Percentiles rank a stretch among this genome's conserved stretches.
phyloP scores from a whole-genome alignment of 371 early-diverging fungal species.

The Circinella umbellata region DNA sequence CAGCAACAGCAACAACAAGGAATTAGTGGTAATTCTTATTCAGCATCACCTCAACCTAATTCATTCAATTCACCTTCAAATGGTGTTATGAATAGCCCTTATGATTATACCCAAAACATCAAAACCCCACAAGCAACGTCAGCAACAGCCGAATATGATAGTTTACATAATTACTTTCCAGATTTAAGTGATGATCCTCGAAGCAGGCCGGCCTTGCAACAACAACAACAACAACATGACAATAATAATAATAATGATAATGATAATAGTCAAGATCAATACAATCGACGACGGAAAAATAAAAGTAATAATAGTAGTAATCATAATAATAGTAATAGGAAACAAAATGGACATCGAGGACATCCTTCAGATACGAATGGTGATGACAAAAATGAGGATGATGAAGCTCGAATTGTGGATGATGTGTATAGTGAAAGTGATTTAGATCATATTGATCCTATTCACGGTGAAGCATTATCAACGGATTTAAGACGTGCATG shows the following conservation, averaged over 20 bases:
- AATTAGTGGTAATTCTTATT: slow-evolving; percentile 12
- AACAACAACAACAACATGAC: background rate
- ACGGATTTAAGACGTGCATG: slow-evolving; percentile 35
- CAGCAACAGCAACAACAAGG: slow-evolving; percentile 9
- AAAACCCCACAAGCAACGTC: slow-evolving; percentile 22
- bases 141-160: background rate
- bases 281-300: background rate
- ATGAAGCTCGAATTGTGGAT: slow-evolving; percentile 16
- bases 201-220: slow-evolving; percentile 8
- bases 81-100: slow-evolving; percentile 13
- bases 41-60: slow-evolving; percentile 18
- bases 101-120: slow-evolving; percentile 17
- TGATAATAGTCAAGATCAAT: background rate
- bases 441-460: slow-evolving; percentile 33
- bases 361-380: slow-evolving; percentile 4
- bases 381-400: slow-evolving; percentile 11
- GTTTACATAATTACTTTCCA: slow-evolving; percentile 17
- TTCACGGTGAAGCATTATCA: slow-evolving; percentile 35
- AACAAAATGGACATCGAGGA: slow-evolving; percentile 10
- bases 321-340: background rate
- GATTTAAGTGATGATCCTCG: slow-evolving; percentile 21
- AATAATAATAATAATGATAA: background rate
- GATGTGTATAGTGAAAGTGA: slow-evolving; percentile 42
- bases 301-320: background rate
- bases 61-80: slow-evolving; percentile 17